Base-by-base conservation (phyloP, 1,284 basidiomycete species). In the Ganoderma leucocontextum region DNA sequence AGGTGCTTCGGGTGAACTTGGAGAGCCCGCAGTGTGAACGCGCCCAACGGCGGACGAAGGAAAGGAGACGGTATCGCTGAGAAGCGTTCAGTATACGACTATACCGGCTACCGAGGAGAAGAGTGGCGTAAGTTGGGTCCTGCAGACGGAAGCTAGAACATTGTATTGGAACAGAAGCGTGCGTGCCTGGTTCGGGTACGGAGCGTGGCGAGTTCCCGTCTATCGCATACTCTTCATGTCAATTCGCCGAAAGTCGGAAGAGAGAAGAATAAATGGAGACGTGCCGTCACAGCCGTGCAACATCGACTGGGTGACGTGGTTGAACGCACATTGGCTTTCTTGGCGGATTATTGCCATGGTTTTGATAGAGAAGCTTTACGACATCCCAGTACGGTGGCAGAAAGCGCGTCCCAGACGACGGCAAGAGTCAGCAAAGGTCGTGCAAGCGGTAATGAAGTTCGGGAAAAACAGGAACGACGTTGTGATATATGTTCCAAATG, bases 41-140 rank as follows among this genome's bases (percentile, higher is more conserved):
- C 13, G 38, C n/a, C 57, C 38, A 38, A 38, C 58, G 58, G 58
- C 29, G 22, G 35, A 13, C 17, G 58, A 60, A 60, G 58, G 58
- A 60, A 41, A 60, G 41, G 36, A 60, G 38, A 41, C 58, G 58
- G 58, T 41, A 41, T 60, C 38, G 36, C 38, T 60, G n/a, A 41
- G 58, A 60, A 60, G 58, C 58, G 36, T 41, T 60, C 58, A 60
- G 38, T 60, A 35, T 38, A 38, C 55, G 35, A 5, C 55, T n/a
- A 9, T 5, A 33, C 55, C 55, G 55, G 55, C 33, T 36, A 38
- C 55, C 55, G 55, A 58, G 55, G 35, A 58, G 55, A 58, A 58
- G n/a, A 38, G 38, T 60, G 58, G 58, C 36, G 58, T 60, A 60
- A 38, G 58, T 60, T 60, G 22, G 36, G 36, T 41, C 38, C 58